Base-by-base conservation (phyloP, 176 grass and related monocot genomes). In the Musa beccarii region DNA sequence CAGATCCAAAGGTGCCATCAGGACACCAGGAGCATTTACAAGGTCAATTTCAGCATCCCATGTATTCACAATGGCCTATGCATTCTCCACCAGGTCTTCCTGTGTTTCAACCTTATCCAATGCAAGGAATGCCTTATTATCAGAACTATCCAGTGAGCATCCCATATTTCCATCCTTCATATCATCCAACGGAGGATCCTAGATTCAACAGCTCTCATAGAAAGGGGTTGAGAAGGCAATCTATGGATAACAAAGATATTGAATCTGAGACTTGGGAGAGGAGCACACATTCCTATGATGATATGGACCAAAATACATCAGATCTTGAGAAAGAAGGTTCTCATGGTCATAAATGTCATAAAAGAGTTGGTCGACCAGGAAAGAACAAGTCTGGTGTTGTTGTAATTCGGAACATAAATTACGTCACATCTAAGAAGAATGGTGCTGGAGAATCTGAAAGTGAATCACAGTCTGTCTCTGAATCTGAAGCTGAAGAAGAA, bases 1-100 rank as follows among this genome's bases (percentile, higher is more conserved):
- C 56, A 73, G 78, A 80, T 73, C 19, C 20, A 10, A 43, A 73
- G 13, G 9, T 52, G 11, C 22, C 68, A 28, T 1, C 53, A 13
- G 54, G 69, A 80, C 54, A 70, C 69, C 78, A 80, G 11, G 68
- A 72, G 10, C 70, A 86, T 78, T 74, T 73, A 25, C 92, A 89
- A 26, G 89, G 84, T 0, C 83, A 86, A 62, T 85, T 64, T 78
- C 92, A 93, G 75, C 90, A 90, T 53, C 66, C 85, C 54, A 80
- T 75, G 71, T 94, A 94, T 74, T 86, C 83, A n/a, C 91, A 89
- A 59, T 99, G 95, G 95, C 75, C 88, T 79, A 89, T 94, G 90
- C 95, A 86, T 84, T 79, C 81, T 68, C 85, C 85, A 49, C 79
- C 80, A 66, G 89, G 85, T 61, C 68, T 74, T 65, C 73, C 77